A percentile compares a stretch with the other conserved stretches of the same genome.
Conservation (phyloP, 2,329 filamentous ascomycete species). For the Juglanconis juglandina region DNA sequence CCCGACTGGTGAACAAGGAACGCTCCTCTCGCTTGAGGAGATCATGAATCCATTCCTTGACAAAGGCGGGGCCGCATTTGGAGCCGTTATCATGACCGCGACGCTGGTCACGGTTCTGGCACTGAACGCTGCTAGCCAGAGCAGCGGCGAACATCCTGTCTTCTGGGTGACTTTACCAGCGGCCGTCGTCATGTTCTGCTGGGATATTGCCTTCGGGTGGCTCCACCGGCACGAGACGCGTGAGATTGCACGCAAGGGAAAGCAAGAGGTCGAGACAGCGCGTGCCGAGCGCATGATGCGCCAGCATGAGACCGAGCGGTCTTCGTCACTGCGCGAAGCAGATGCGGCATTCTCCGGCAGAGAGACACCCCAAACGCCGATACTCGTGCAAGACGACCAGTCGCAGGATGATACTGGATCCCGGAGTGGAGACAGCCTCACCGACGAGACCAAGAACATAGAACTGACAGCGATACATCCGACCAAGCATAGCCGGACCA, state of each 20-base stretch:
- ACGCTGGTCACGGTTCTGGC: slow-evolving; percentile 64
- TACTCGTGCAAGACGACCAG: neutral
- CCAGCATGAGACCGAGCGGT: slow-evolving; percentile 28
- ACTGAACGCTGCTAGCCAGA: slow-evolving; percentile 59
- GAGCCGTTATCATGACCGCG: slow-evolving; percentile 61
- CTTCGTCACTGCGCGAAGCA: neutral
- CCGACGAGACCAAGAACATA: slow-evolving; percentile 20
- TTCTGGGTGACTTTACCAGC: slow-evolving; percentile 69
- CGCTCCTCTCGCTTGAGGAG: slow-evolving; percentile 63
- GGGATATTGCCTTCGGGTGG: slow-evolving; percentile 65
- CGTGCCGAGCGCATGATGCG: slow-evolving; percentile 35
- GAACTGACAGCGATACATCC: neutral
- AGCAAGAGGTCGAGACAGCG: slow-evolving; percentile 43
- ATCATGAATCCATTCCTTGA: slow-evolving; percentile 75
- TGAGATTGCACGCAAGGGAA: slow-evolving; percentile 55
- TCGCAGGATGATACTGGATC: neutral
- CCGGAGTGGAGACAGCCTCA: slow-evolving; percentile 13
- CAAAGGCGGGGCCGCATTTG: slow-evolving; percentile 61
- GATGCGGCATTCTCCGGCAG: too few species aligned
- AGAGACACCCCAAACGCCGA: neutral
- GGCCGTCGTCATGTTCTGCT: slow-evolving; percentile 65
- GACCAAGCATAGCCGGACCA: neutral
- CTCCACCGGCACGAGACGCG: slow-evolving; percentile 59
- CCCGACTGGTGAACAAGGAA: slow-evolving; percentile 46
- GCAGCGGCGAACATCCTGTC: slow-evolving; percentile 51